phyloP scores from a whole-genome alignment of 495 filamentous ascomycete species.

The Viridothelium virens region DNA sequence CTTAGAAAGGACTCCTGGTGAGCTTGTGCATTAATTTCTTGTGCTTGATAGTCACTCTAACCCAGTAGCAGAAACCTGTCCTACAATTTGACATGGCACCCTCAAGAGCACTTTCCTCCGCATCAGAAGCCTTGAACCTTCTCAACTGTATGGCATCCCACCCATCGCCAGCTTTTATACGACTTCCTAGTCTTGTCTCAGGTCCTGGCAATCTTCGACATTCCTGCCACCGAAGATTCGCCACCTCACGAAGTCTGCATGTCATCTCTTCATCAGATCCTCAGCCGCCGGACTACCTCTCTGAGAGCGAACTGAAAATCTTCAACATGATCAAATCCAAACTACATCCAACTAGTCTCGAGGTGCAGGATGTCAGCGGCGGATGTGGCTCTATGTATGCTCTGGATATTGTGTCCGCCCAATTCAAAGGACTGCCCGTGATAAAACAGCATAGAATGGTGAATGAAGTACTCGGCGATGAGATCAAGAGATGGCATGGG shows the following conservation, averaged over 20 bases:
- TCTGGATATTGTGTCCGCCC: slow-evolving; percentile 57
- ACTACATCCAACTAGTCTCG: slow-evolving; percentile 39
- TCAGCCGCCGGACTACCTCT: slow-evolving; percentile 43
- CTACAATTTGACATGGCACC: slow-evolving; percentile 12
- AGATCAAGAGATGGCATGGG: slow-evolving; percentile 70
- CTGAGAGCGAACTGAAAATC: slow-evolving; percentile 41
- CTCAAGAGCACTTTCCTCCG: slow-evolving; percentile 14
- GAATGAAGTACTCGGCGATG: slow-evolving; percentile 56
- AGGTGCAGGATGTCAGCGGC: slow-evolving; percentile 68
- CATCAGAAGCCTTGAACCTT: neutral
- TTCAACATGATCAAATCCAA: slow-evolving; percentile 41
- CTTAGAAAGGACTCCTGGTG: too few relatives aligned
- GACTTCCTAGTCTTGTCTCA: neutral
- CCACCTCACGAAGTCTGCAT: neutral
- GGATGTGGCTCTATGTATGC: slow-evolving; percentile 75
- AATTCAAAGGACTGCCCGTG: slow-evolving; percentile 57
- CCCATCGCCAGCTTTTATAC: neutral
- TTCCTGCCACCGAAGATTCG: neutral
- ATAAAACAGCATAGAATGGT: slow-evolving; percentile 68
- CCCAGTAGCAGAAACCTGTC: neutral
- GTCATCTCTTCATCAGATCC: slow-evolving; percentile 6
- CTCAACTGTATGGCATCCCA: neutral
- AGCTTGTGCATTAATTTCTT: too few relatives aligned
- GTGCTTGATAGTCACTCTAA: neutral
- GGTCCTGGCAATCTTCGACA: neutral